phyloP scores from a whole-genome alignment of 805 yeast species.

The Starmerella sp. region DNA sequence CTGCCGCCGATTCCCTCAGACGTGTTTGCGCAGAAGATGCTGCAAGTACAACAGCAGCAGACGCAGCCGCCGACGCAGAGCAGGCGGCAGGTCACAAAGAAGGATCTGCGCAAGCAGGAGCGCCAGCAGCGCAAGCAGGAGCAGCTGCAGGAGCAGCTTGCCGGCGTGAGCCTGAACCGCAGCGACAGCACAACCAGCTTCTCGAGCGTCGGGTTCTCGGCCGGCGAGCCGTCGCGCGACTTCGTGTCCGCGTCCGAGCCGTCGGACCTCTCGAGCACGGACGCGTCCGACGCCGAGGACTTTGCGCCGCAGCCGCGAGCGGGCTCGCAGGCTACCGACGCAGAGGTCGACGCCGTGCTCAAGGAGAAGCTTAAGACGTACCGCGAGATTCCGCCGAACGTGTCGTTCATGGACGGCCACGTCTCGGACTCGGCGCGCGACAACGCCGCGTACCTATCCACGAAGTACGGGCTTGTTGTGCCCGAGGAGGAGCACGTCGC shows the following conservation, averaged over 20 bases:
- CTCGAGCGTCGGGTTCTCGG: slow-evolving; percentile 13
- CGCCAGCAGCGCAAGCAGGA: slow-evolving; percentile 17
- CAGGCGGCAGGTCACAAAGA: slow-evolving; percentile 29
- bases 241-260: slow-evolving; percentile 8
- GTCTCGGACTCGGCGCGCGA: slow-evolving; percentile 44
- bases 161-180: slow-evolving; percentile 1
- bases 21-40: slow-evolving; percentile 59
- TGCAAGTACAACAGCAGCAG: slow-evolving; percentile 26
- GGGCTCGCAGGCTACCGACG: slow-evolving; percentile 1
- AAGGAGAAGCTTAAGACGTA: slow-evolving; percentile 22
- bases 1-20: slow-evolving; percentile 63
- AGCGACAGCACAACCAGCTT: slow-evolving; percentile 3
- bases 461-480: slow-evolving; percentile 69
- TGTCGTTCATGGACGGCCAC: slow-evolving; percentile 36
- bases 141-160: slow-evolving; percentile 5
- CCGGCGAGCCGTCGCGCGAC: slow-evolving; percentile 16
- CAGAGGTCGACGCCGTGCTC: slow-evolving; percentile 23
- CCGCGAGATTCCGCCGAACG: slow-evolving; percentile 28
- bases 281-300: slow-evolving; percentile 15
- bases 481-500: slow-evolving; percentile 68
- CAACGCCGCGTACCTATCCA: slow-evolving; percentile 66
- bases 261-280: slow-evolving; percentile 5
- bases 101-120: slow-evolving; percentile 29
- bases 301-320: slow-evolving; percentile 4
- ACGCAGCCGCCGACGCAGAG: slow-evolving; percentile 13